Base-by-base conservation (phyloP, 225 moss, liverwort and hornwort species). In the Sphagnum tenellum region DNA sequence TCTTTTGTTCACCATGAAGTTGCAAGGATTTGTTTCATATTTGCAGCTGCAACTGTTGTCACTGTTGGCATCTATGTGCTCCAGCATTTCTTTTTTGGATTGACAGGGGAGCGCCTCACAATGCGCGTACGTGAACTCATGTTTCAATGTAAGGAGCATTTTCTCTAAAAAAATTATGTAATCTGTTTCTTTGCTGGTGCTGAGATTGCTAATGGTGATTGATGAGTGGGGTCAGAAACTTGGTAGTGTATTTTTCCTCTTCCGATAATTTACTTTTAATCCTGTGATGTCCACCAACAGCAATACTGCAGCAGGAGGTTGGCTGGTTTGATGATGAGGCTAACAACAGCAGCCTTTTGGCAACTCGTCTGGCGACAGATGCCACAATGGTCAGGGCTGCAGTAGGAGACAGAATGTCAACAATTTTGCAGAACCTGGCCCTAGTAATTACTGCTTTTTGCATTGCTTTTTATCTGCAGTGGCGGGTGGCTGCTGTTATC, bases 41-140 rank as follows among this genome's bases (percentile, higher is more conserved):
- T 98, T 63, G 82, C 82, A 14, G 92, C 78, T 57, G 90, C 86
- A 60, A 90, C 90, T 56, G 50, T 93, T 9, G 80, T 84, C 60
- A 90, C 93, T 63, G 86, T 93, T 61, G 52, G 86, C 64, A 93
- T 90, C 69, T 90, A 98, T 71, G 59, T 98, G 53, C 66, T 93
- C 71, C 98, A 98, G 75, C 98, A 98, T 64, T 98, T 89, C 67
- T 98, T 73, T 66, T 98, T 77, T 59, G 98, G 90, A 65, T 66
- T 98, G 46, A 93, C 93, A 93, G 98, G 98, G 62, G 98, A 98
- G 77, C 67, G 78, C 63, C 72, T 98, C 4, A 98, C 98, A 7
- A 79, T 90, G 87, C 90, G 93, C 1, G 90, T 98, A 50, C 84
- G 98, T 50, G 80, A 87, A 69, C 70, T 76, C 75, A 81, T 98